Evolutionary conservation across 2,329 filamentous ascomycete genomes (phyloP), one percentile per base, ranked within the genome.

Genomic region (Fusarium haematococcum): DNA sequence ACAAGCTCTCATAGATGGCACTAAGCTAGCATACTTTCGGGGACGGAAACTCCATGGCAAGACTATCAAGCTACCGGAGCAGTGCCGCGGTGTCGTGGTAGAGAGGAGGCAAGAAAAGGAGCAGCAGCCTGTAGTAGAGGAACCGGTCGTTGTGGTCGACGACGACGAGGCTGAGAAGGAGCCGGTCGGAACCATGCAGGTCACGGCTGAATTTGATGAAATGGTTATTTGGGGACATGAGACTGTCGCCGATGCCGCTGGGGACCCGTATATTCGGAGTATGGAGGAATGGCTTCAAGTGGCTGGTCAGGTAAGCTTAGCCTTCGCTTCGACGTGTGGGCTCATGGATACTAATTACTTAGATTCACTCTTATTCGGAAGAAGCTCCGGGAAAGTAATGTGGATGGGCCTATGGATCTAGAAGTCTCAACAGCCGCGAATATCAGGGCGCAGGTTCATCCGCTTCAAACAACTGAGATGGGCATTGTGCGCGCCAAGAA

Each of bases 201-300:
- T 90, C 50, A 86, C 91, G 23, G 91, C 91, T 2, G 87, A 87
- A 18, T 98, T 98, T 79, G 90, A 95, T 8, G 87, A 93, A 64
- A 81, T 98, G 60, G 84, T 94, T 4, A 88, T 98, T n/a, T 98
- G 95, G 95, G 92, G 90, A 0, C 95, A 98, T 81, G 95, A 97
- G 75, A 82, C 84, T 1, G 77, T 90, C 59, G 91, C 91, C 7
- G 91, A 92, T 69, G 86, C 87, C 1, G 86, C 86, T 32, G 84
- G 84, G 7, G 94, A 98, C 82, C 86, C 89, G 1, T 97, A 95
- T 80, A 86, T 94, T 6, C 92, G 93, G 80, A 91, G 92, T 0
- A 85, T 97, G 50, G 89, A 92, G 75, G 95, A 98, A 82, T 98
- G 95, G 95, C 86, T 97, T 67, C 86, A 86, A 13, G 90, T 95